These are phyloP conservation scores for Apiotrichum montevideense DNA, from an alignment of 1,284 basidiomycete species.

Conservation along the genomic window DNA sequence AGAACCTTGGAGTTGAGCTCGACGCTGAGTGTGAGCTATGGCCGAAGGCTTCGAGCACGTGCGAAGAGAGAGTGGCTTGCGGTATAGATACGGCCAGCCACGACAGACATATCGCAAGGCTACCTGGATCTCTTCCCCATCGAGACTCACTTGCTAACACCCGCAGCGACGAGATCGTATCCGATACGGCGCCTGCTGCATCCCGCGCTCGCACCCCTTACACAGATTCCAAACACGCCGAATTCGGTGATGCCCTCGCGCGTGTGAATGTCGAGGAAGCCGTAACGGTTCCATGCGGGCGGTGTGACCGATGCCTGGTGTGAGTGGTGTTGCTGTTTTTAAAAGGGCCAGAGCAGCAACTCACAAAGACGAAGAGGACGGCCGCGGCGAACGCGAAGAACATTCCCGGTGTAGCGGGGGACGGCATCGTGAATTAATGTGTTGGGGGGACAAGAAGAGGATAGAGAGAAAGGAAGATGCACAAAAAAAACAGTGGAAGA, in stretches of 20 bases:
- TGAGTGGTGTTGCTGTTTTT: constrained; percentile 24
- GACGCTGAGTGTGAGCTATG: constrained; percentile 16
- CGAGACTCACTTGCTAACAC: constrained; percentile 20
- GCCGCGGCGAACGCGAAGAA: constrained; percentile 35
- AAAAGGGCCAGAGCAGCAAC: background rate
- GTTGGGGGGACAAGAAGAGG: background rate
- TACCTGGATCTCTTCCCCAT: no score
- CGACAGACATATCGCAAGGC: no score
- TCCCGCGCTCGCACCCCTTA: constrained; percentile 52
- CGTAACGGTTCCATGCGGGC: constrained; percentile 65
- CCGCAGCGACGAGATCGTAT: constrained; percentile 31
- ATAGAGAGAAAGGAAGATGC: background rate
- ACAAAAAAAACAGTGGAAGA: no score
- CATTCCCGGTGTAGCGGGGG: constrained; percentile 25
- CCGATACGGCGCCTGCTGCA: constrained; percentile 31
- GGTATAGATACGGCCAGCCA: no score
- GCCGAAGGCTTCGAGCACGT: no score
- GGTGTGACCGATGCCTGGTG: constrained; percentile 58
- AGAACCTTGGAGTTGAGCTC: constrained; percentile 53
- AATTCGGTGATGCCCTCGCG: constrained; percentile 51
- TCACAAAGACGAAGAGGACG: constrained; percentile 23
- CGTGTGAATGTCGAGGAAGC: constrained; percentile 57
- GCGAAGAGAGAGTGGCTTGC: no score
- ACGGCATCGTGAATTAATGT: background rate
- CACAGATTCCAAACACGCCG: constrained; percentile 66